Conservation (phyloP, 75 land plant genomes). For the Cunninghamia lanceolata region DNA sequence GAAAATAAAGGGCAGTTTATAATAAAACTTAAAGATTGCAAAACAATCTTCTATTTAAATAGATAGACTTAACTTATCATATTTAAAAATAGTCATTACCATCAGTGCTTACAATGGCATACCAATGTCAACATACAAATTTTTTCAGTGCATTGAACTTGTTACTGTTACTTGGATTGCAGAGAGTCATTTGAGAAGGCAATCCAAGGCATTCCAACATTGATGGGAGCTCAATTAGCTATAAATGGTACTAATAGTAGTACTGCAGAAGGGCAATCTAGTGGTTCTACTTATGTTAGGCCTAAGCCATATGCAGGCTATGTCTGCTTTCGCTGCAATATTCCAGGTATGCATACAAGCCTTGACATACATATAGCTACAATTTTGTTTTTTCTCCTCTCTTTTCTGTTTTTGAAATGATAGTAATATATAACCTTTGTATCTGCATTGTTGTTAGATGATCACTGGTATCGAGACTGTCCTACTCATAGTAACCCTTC, state of each 20-base stretch:
- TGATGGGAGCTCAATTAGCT: not conserved
- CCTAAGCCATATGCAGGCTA: not conserved
- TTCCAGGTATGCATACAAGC: not conserved
- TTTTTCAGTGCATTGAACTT: too few species aligned
- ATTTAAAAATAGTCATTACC: too few species aligned
- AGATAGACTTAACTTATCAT: too few species aligned
- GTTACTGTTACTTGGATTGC: not conserved
- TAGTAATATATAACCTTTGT: not conserved
- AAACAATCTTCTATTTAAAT: too few species aligned
- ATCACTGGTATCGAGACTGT: not conserved
- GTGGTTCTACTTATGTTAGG: not conserved
- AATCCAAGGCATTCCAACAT: not conserved
- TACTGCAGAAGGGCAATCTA: not conserved
- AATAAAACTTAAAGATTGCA: too few species aligned
- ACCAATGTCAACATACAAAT: too few species aligned
- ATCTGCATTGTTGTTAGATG: not conserved
- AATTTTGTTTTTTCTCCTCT: not conserved
- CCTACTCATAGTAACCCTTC: not conserved
- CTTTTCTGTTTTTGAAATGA: not conserved
- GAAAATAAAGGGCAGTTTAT: too few species aligned
- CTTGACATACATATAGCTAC: not conserved
- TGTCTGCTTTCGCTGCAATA: not conserved
- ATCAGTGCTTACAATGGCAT: too few species aligned
- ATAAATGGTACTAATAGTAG: too few species aligned
- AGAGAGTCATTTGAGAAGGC: not conserved